These are phyloP conservation scores for Canavalia gladiata DNA, from an alignment of 306 rosid species.

Conservation along the genomic window DNA sequence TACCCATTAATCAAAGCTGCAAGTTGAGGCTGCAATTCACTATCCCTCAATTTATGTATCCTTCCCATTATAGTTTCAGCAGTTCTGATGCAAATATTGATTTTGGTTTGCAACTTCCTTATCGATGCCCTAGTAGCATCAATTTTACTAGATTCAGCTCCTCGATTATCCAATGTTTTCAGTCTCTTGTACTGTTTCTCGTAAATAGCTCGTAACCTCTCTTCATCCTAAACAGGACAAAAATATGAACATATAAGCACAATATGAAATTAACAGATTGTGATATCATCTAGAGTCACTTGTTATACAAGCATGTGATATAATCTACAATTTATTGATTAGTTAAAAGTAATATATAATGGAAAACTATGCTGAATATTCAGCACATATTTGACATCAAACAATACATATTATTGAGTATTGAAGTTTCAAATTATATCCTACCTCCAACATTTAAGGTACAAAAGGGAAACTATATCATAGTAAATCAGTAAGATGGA, in stretches of 20 bases:
- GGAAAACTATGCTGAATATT: constrained; percentile 21
- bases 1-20: constrained; percentile 90
- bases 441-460: not conserved
- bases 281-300: constrained; percentile 4
- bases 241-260: constrained; percentile 40
- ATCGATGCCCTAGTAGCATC: constrained; percentile 84
- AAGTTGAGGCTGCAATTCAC: constrained; percentile 92
- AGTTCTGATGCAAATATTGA: constrained; percentile 81
- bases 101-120: constrained; percentile 79
- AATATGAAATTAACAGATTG: constrained; percentile 30
- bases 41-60: constrained; percentile 89
- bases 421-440: constrained; percentile 31
- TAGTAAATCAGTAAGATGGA: constrained; percentile 26
- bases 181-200: constrained; percentile 87
- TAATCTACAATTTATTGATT: not conserved
- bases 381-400: constrained; percentile 32
- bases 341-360: constrained; percentile 26
- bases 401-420: constrained; percentile 17
- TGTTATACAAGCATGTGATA: constrained; percentile 7
- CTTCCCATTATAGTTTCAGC: constrained; percentile 79
- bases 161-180: constrained; percentile 78
- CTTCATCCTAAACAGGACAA: constrained; percentile 80
- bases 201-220: constrained; percentile 77
- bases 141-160: constrained; percentile 89
- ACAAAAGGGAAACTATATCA: constrained; percentile 18